Evolutionary conservation across 768 basidiomycete genomes (phyloP).

Genomic region (Boletus vermiculosoides): DNA sequence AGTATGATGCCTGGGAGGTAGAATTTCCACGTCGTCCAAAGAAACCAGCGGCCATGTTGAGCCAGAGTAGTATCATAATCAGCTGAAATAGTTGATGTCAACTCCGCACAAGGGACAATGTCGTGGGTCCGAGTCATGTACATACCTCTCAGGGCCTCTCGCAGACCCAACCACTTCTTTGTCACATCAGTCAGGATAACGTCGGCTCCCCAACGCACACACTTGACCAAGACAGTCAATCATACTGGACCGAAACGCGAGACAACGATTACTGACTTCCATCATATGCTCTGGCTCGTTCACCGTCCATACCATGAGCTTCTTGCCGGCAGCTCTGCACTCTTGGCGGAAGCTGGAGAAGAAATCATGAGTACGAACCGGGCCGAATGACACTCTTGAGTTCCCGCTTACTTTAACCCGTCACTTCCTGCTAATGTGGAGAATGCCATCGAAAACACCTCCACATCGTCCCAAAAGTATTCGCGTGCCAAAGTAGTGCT

Average conservation of each 20-base stretch:
- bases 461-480: constrained; percentile 87
- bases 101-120: background rate
- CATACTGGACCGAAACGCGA: background rate
- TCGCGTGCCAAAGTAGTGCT: constrained; percentile 69
- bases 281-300: constrained; percentile 88
- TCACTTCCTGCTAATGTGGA: constrained; percentile 65
- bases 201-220: constrained; percentile 74
- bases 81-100: constrained; percentile 34
- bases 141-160: constrained; percentile 56
- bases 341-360: constrained; percentile 69
- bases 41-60: constrained; percentile 63
- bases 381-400: background rate
- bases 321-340: constrained; percentile 77
- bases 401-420: constrained; percentile 57
- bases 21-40: constrained; percentile 67
- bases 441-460: constrained; percentile 86
- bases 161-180: constrained; percentile 62
- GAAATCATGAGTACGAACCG: constrained; percentile 4
- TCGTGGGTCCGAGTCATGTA: no score
- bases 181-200: constrained; percentile 80
- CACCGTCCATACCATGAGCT: constrained; percentile 94
- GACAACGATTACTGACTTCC: constrained; percentile 53
- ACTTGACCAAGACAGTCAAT: constrained; percentile 39
- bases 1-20: constrained; percentile 50
- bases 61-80: constrained; percentile 67